Conservation (phyloP, 2,329 filamentous ascomycete genomes). For the Fusarium citri region DNA sequence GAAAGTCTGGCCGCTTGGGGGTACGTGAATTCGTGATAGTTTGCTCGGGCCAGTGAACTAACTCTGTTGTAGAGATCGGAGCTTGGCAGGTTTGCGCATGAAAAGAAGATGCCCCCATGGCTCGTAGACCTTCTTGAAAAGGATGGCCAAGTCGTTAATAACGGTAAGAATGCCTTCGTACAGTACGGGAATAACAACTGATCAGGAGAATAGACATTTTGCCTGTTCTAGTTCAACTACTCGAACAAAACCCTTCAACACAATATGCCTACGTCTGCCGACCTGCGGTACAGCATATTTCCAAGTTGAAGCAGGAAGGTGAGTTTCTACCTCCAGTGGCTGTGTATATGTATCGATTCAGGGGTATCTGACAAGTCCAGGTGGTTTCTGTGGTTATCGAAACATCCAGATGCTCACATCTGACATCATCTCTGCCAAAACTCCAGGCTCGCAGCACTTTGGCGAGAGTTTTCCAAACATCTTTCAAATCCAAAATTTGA, state of each 20-base stretch:
- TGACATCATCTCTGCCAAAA: conserved; percentile 73
- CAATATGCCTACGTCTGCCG: conserved; percentile 84
- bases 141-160: conserved; percentile 65
- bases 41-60: neutral
- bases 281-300: conserved; percentile 79
- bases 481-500: conserved; percentile 84
- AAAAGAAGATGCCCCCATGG: conserved; percentile 79
- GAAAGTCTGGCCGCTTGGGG: conserved; percentile 35
- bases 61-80: conserved; percentile 64
- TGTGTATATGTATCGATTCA: neutral
- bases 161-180: conserved; percentile 54
- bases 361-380: conserved; percentile 53
- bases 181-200: conserved; percentile 14
- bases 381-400: conserved; percentile 93
- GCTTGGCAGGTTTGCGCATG: conserved; percentile 77
- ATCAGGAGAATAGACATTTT: conserved; percentile 62
- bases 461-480: conserved; percentile 75
- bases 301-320: conserved; percentile 82
- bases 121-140: conserved; percentile 71
- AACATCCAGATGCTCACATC: conserved; percentile 94
- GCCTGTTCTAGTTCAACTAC: conserved; percentile 70
- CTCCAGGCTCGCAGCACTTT: conserved; percentile 70
- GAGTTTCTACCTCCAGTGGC: conserved; percentile 9
- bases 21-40: conserved; percentile 10
- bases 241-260: conserved; percentile 71